Conservation (phyloP, 768 basidiomycete species). For the Xerocomellus intermedius region DNA sequence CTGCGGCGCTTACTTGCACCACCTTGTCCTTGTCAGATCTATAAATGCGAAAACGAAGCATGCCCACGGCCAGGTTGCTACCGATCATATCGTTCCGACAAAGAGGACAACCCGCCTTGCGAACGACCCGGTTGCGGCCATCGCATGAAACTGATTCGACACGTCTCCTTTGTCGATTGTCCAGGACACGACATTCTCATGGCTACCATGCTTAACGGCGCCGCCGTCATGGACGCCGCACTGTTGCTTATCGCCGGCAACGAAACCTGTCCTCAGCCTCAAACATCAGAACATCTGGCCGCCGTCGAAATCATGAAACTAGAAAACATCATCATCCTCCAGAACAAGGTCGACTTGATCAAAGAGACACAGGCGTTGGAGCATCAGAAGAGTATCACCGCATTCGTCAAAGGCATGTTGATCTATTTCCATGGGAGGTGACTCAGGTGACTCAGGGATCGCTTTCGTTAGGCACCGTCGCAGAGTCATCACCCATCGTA, state of each 20-base stretch:
- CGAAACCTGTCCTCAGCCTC: slow-evolving; percentile 98
- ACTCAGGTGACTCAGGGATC: neutral
- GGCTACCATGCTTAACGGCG: slow-evolving; percentile 99
- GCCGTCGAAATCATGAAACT: slow-evolving; percentile 99
- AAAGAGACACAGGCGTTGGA: slow-evolving; percentile 92
- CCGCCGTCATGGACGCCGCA: slow-evolving; percentile 99
- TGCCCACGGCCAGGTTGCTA: slow-evolving; percentile 95
- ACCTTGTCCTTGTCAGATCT: slow-evolving; percentile 62
- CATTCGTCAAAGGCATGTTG: slow-evolving; percentile 86
- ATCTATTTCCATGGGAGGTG: neutral
- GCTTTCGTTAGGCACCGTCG: slow-evolving; percentile 77
- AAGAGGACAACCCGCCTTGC: slow-evolving; percentile 81
- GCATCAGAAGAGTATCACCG: slow-evolving; percentile 92
- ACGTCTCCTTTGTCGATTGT: slow-evolving; percentile 98
- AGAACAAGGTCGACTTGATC: slow-evolving; percentile 99
- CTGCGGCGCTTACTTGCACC: neutral
- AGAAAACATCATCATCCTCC: slow-evolving; percentile 94
- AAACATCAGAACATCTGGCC: slow-evolving; percentile 97
- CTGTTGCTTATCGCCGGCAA: slow-evolving; percentile 94
- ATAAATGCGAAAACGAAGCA: slow-evolving; percentile 92
- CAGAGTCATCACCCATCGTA: slow-evolving; percentile 95
- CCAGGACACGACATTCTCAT: slow-evolving; percentile 99
- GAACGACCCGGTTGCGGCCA: slow-evolving; percentile 36
- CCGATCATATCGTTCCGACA: slow-evolving; percentile 89
- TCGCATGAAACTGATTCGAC: slow-evolving; percentile 66